Evolutionary conservation across 169 alveolate genomes (phyloP).

Genomic region (Eimeria falciformis): DNA sequence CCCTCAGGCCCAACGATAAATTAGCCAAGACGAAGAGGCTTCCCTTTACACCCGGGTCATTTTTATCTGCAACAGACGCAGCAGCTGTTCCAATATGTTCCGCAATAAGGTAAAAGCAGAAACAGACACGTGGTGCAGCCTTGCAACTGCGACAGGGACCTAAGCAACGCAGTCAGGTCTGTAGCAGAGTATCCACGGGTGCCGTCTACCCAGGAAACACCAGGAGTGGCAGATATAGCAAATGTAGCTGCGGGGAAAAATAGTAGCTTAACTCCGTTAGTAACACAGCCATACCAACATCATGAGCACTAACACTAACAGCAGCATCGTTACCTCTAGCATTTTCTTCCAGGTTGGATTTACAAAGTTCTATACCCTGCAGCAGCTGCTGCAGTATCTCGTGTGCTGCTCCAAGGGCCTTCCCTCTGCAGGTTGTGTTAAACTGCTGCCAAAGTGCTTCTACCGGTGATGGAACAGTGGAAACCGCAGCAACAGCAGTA

Average conservation of each 20-base stretch:
- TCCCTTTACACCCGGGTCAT: neutral
- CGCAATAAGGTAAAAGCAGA: neutral
- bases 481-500: conserved; percentile 34
- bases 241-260: too few species aligned
- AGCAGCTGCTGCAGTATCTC: conserved; percentile 38
- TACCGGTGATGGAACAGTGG: conserved; percentile 29
- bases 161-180: too few species aligned
- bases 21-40: neutral
- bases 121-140: neutral
- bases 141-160: neutral
- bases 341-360: conserved; percentile 13
- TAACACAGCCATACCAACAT: too few species aligned
- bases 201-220: too few species aligned
- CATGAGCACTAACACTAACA: neutral
- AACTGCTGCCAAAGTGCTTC: conserved; percentile 54
- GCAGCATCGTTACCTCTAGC: conserved; percentile 10
- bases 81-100: too few species aligned
- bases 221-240: too few species aligned
- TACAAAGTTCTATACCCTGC: neutral
- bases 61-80: conserved; percentile 13
- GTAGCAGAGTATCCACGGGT: too few species aligned
- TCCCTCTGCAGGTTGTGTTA: conserved; percentile 1
- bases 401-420: conserved; percentile 45
- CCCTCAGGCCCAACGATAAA: conserved; percentile 4
- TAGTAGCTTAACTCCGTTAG: too few species aligned